A percentile compares a stretch with the other conserved stretches of the same genome.
These are phyloP conservation scores for Cordyceps fumosorosea DNA, from an alignment of 2,329 filamentous ascomycete species.

Conservation along the genomic window DNA sequence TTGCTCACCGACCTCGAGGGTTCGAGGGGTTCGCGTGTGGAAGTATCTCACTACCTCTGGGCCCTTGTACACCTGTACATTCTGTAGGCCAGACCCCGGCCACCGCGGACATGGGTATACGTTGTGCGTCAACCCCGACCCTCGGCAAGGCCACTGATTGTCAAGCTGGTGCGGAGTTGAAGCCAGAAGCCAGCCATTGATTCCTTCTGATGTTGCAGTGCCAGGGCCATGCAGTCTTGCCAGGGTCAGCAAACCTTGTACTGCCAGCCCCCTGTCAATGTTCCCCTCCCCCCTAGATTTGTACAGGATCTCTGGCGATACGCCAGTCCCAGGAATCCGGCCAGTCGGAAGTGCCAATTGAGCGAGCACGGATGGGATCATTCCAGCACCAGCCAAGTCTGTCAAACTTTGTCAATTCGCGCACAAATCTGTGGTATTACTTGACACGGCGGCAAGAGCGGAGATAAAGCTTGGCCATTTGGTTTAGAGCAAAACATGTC, in stretches of 20 bases:
- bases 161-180: not conserved
- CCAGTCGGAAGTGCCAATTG: conserved; percentile 9
- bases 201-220: conserved; percentile 3
- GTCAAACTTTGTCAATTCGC: not conserved
- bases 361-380: not conserved
- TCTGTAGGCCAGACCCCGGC: conserved; percentile 2
- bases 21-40: conserved; percentile 7
- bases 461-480: not conserved
- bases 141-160: not conserved
- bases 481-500: not conserved
- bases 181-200: not conserved
- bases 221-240: not conserved
- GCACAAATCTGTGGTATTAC: not conserved
- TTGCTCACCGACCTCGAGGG: conserved; percentile 11
- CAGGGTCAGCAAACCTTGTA: not conserved
- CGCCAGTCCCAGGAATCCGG: conserved; percentile 13
- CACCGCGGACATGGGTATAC: conserved; percentile 6
- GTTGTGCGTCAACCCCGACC: conserved; percentile 6
- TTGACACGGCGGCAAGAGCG: not conserved
- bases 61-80: not conserved
- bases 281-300: conserved; percentile 11
- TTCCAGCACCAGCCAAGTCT: not conserved
- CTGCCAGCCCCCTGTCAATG: not conserved
- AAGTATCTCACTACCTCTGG: not conserved
- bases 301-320: conserved; percentile 13